Conservation (phyloP, 2,329 filamentous ascomycete genomes). For the Pyrenochaeta sp. region DNA sequence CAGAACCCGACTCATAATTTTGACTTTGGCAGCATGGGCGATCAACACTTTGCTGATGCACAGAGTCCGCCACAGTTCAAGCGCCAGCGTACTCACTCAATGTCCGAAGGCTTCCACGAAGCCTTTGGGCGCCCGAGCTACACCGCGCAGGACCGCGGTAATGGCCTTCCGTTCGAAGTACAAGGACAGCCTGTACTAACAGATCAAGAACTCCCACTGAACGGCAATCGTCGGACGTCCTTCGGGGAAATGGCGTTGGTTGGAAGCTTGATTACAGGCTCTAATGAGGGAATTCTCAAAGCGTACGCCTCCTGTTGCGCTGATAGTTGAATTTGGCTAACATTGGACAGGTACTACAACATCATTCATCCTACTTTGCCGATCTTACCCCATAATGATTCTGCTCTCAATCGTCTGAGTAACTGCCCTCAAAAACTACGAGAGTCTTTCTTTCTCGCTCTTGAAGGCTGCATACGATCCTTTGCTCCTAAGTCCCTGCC, state of each 20-base stretch:
- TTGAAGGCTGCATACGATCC: slow-evolving; percentile 45
- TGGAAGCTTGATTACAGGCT: slow-evolving; percentile 43
- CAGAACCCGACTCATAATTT: slow-evolving; percentile 32
- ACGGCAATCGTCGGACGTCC: slow-evolving; percentile 43
- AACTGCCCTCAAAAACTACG: slow-evolving; percentile 44
- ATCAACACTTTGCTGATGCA: slow-evolving; percentile 39
- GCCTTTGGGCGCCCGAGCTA: slow-evolving; percentile 41
- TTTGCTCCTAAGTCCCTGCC: slow-evolving; percentile 38
- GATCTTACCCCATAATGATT: slow-evolving; percentile 42
- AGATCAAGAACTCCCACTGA: slow-evolving; percentile 37
- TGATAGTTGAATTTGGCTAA: slow-evolving; percentile 16
- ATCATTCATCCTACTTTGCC: slow-evolving; percentile 46
- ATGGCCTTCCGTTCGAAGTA: slow-evolving; percentile 27
- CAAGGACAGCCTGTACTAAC: slow-evolving; percentile 30
- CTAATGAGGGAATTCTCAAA: slow-evolving; percentile 45
- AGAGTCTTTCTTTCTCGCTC: slow-evolving; percentile 44
- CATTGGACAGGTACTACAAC: slow-evolving; percentile 40
- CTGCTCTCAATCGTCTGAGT: slow-evolving; percentile 42
- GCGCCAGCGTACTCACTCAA: slow-evolving; percentile 49
- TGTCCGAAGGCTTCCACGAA: slow-evolving; percentile 47
- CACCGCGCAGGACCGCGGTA: slow-evolving; percentile 46
- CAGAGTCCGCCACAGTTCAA: slow-evolving; percentile 41
- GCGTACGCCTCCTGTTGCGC: slow-evolving; percentile 28
- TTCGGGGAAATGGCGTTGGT: slow-evolving; percentile 45
- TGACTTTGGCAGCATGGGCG: slow-evolving; percentile 38